A percentile compares a stretch with the other conserved stretches of the same genome.
Conservation (phyloP, 2,329 filamentous ascomycete species). For the Phialophora tarda region DNA sequence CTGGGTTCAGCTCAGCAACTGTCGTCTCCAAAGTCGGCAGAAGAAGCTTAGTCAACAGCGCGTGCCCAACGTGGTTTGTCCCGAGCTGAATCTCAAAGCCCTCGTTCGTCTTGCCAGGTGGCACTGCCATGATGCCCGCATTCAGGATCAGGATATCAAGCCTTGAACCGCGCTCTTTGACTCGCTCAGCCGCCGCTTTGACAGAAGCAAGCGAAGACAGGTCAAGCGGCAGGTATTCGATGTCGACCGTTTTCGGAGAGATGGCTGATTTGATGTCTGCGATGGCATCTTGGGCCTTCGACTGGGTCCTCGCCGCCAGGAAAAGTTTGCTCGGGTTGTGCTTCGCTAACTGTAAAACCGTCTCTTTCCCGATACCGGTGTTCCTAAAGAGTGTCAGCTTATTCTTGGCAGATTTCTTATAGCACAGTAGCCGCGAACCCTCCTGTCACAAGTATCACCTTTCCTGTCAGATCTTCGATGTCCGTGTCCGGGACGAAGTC, state of each 20-base stretch:
- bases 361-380: slow-evolving; percentile 5
- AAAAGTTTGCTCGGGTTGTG: background rate
- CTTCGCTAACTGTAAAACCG: slow-evolving; percentile 1
- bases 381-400: slow-evolving; percentile 6
- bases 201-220: slow-evolving; percentile 59
- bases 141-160: slow-evolving; percentile 55
- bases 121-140: slow-evolving; percentile 54
- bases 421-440: background rate
- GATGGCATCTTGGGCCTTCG: background rate
- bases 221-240: slow-evolving; percentile 56
- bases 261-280: background rate
- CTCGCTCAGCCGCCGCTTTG: slow-evolving; percentile 49
- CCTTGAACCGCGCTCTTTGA: slow-evolving; percentile 48
- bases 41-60: slow-evolving; percentile 52
- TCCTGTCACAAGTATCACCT: slow-evolving; percentile 9
- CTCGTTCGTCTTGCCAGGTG: slow-evolving; percentile 46
- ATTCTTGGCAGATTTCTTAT: slow-evolving; percentile 4
- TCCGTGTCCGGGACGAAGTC: background rate
- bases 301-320: slow-evolving; percentile 1
- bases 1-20: slow-evolving; percentile 37
- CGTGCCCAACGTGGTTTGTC: slow-evolving; percentile 55
- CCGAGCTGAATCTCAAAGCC: slow-evolving; percentile 54
- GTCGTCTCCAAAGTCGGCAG: slow-evolving; percentile 50
- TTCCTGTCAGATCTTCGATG: slow-evolving; percentile 6
- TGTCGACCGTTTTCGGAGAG: slow-evolving; percentile 43